A percentile compares a stretch with the other conserved stretches of the same genome.
Evolutionary conservation across 2,329 filamentous ascomycete species (phyloP).

Genomic region (Botrytis squamosa): DNA sequence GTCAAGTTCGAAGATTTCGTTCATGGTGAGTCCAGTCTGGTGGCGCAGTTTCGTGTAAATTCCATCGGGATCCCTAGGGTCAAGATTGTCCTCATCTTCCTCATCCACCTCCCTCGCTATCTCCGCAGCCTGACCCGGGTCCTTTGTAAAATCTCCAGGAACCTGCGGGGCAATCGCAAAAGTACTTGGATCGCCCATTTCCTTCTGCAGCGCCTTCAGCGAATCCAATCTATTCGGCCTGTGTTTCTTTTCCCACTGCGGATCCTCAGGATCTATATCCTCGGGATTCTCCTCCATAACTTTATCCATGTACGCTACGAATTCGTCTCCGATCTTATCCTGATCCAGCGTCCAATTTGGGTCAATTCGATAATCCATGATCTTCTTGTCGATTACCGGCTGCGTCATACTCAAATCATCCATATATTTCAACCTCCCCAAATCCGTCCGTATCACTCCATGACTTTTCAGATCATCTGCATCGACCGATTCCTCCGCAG

Average conservation of each 20-base stretch:
- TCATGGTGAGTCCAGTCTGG: conserved; percentile 54
- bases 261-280: conserved; percentile 24
- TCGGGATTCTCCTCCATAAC: conserved; percentile 26
- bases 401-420: conserved; percentile 80
- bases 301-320: conserved; percentile 47
- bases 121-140: conserved; percentile 14
- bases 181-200: conserved; percentile 28
- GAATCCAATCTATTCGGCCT: conserved; percentile 28
- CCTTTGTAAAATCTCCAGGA: conserved; percentile 29
- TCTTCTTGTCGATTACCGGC: conserved; percentile 73
- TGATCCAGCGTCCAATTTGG: conserved; percentile 50
- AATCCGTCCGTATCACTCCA: conserved; percentile 69
- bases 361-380: conserved; percentile 41
- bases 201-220: conserved; percentile 29
- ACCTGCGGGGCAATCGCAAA: conserved; percentile 32
- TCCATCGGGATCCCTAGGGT: conserved; percentile 40
- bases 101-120: conserved; percentile 23
- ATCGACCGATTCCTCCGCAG: conserved; percentile 75
- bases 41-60: conserved; percentile 42
- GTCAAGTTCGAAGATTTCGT: conserved; percentile 54
- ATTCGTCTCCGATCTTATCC: conserved; percentile 60
- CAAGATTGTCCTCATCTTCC: conserved; percentile 28
- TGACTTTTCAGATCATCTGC: conserved; percentile 72
- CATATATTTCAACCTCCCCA: conserved; percentile 70
- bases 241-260: conserved; percentile 16